Evolutionary conservation across 495 filamentous ascomycete genomes (phyloP).

Genomic region (Podospora comata): DNA sequence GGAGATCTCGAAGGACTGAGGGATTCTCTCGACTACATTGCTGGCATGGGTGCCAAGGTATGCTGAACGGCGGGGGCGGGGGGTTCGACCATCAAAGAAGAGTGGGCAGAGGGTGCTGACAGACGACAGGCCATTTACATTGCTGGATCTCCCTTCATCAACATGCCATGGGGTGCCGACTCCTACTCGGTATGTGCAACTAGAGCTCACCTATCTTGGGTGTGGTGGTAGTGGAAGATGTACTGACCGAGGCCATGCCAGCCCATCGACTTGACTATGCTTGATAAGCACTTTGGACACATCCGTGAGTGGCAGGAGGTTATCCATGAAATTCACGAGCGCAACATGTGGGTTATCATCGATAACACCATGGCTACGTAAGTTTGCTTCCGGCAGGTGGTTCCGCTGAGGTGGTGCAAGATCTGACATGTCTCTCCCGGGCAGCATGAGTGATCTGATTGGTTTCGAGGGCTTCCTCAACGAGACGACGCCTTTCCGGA

Average conservation of each 20-base stretch:
- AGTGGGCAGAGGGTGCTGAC: slow-evolving; percentile 8
- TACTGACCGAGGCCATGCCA: slow-evolving; percentile 23
- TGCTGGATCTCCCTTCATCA: slow-evolving; percentile 66
- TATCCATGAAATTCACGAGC: slow-evolving; percentile 61
- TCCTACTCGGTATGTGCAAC: slow-evolving; percentile 47
- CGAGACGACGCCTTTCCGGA: slow-evolving; percentile 58
- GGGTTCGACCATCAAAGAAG: background rate
- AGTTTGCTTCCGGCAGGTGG: slow-evolving; percentile 4
- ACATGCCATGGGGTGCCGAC: slow-evolving; percentile 68
- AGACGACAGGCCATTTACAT: slow-evolving; percentile 57
- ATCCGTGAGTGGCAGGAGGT: slow-evolving; percentile 62
- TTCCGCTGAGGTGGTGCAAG: background rate
- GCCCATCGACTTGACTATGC: slow-evolving; percentile 65
- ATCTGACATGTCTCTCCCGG: slow-evolving; percentile 16
- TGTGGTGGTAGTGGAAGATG: background rate
- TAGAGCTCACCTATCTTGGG: too few relatives aligned
- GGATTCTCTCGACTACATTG: slow-evolving; percentile 68
- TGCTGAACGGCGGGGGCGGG: background rate
- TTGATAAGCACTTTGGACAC: slow-evolving; percentile 67
- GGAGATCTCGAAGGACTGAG: slow-evolving; percentile 64
- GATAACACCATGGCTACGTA: slow-evolving; percentile 69
- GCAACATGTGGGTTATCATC: slow-evolving; percentile 68
- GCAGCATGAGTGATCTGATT: slow-evolving; percentile 62
- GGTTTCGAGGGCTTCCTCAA: slow-evolving; percentile 67
- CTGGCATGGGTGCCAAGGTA: slow-evolving; percentile 69